A percentile compares a stretch with the other conserved stretches of the same genome.
phyloP scores from a whole-genome alignment of 208 protist genomes.

The Naegleria gruberi region DNA sequence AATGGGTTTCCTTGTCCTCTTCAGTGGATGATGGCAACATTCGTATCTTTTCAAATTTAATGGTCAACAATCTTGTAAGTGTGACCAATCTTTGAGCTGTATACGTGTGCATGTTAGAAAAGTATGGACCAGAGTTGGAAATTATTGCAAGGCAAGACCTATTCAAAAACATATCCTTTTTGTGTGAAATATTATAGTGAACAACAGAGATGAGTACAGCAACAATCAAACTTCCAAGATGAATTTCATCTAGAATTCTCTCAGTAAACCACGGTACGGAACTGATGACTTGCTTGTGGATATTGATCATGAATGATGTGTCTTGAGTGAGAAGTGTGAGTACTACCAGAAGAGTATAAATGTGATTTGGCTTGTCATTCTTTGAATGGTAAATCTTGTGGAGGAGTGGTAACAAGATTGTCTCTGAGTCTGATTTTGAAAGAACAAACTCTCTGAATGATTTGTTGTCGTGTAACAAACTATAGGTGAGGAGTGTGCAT shows the following conservation, averaged over 20 bases:
- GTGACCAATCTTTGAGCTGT: conserved; percentile 26
- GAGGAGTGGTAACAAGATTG: neutral
- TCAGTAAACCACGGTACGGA: conserved; percentile 27
- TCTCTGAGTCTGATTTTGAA: neutral
- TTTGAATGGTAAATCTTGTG: conserved; percentile 6
- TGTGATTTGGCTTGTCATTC: neutral
- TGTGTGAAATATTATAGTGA: conserved; percentile 24
- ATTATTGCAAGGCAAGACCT: conserved; percentile 22
- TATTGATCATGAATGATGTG: neutral
- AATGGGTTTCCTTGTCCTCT: conserved; percentile 4
- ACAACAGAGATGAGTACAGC: conserved; percentile 18
- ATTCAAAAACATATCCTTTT: conserved; percentile 29
- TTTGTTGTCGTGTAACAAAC: neutral
- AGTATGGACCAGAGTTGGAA: conserved; percentile 16
- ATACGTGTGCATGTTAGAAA: conserved; percentile 23
- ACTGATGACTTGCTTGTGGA: neutral
- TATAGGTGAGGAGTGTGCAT: neutral
- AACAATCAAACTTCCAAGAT: conserved; percentile 18
- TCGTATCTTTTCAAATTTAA: neutral
- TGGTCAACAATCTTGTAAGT: neutral
- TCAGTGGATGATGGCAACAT: neutral
- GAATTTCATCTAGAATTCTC: conserved; percentile 20
- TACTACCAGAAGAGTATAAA: neutral
- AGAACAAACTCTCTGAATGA: neutral
- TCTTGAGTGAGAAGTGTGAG: neutral